Evolutionary conservation across 2,329 filamentous ascomycete species (phyloP), one percentile per base, ranked within the genome.

Genomic region (Pseudogymnoascus sp.): DNA sequence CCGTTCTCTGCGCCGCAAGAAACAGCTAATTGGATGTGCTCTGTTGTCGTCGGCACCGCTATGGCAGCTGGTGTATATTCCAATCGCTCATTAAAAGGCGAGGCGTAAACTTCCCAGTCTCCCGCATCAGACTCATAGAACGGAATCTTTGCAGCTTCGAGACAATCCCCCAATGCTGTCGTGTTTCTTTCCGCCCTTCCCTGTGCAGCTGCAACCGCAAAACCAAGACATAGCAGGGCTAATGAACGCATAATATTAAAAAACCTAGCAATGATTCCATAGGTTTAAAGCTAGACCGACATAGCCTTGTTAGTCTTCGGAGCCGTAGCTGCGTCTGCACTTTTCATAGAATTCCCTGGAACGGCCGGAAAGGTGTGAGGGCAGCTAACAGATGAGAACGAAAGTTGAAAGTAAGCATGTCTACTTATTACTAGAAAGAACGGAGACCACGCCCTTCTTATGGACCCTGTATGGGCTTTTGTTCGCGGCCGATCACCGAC

Each of bases 21-120:
- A 11, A 83, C 75, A 3, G 80, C 76, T 2, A 70, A 72, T 5
- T 76, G 70, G 14, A 82, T 73, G 2, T 74, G 65, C 2, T 72
- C 21, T 1, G 73, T 4, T 70, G 75, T 65, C 68, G 65, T 64
- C 8, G 69, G 69, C 60, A 67, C 66, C 4, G 67, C 67, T 28
- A 70, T 62, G 16, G 66, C 68, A 28, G 65, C 63, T 23, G 69
- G 68, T 42, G 62, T 63, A 53, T 67, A 63, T 12, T 63, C 42
- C 7, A 67, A 35, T 56, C 63, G 50, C 4, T 66, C 62, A 53
- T 71, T 71, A 61, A 69, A 70, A n/a, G 66, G 65, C 25, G 65
- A 67, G 6, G 66, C 37, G 6, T 47, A 47, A 11, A 25, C 42
- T 8, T n/a, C 42, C 42, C 42, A 47, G n/a, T 47, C 42, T 12